phyloP scores from a whole-genome alignment of 345 rosid genomes.

The Aquilaria malaccensis region DNA sequence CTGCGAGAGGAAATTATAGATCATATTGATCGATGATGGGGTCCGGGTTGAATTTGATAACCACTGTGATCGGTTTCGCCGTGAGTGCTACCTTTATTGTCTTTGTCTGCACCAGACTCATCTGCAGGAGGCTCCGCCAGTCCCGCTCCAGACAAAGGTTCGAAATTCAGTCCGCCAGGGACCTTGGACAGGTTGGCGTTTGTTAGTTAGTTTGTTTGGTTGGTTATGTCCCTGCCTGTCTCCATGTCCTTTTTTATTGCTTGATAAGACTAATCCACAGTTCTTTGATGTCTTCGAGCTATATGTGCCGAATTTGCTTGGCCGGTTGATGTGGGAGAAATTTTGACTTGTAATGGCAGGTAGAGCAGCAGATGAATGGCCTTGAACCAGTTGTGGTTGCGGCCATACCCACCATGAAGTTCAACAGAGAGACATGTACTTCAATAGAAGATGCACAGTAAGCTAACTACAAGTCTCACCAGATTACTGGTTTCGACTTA shows the following conservation, averaged over 20 bases:
- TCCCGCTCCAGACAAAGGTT: conserved; percentile 34
- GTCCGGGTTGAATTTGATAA: conserved; percentile 41
- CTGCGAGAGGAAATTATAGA: background rate
- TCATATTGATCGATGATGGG: conserved; percentile 25
- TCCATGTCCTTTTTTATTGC: background rate
- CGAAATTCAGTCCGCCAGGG: conserved; percentile 39
- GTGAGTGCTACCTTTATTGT: conserved; percentile 57
- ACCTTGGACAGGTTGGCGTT: conserved; percentile 41
- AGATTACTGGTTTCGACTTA: too few species aligned
- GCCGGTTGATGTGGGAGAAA: background rate
- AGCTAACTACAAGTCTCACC: conserved; percentile 13
- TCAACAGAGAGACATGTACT: conserved; percentile 37
- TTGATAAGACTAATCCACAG: background rate
- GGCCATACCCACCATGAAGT: conserved; percentile 60
- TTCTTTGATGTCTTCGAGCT: too few species aligned
- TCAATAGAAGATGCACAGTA: conserved; percentile 56
- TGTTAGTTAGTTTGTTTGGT: too few species aligned
- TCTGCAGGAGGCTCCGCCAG: conserved; percentile 46
- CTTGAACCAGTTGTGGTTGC: conserved; percentile 57
- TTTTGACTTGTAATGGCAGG: conserved; percentile 26
- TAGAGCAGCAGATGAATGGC: conserved; percentile 31
- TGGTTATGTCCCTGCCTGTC: background rate
- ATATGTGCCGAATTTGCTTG: background rate
- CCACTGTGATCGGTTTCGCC: conserved; percentile 57
- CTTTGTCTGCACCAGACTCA: conserved; percentile 55